phyloP scores from a whole-genome alignment of 495 filamentous ascomycete species.

The Rhizodiscina lignyota region DNA sequence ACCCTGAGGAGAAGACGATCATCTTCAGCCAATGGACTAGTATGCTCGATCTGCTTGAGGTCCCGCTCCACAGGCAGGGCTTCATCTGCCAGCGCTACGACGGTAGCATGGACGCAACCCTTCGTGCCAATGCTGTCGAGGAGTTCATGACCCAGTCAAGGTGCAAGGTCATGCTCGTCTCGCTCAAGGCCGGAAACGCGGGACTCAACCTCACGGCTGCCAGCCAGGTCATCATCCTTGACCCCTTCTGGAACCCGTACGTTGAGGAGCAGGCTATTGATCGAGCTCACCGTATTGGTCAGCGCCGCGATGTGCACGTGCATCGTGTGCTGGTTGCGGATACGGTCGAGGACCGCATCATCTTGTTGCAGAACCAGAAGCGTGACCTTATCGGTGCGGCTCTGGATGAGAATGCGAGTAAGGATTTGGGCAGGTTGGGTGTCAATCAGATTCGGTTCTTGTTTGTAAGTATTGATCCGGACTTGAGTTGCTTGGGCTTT shows the following conservation, averaged over 20 bases:
- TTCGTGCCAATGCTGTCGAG: slow-evolving; percentile 54
- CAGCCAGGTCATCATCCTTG: slow-evolving; percentile 75
- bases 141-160: slow-evolving; percentile 51
- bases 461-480: no score
- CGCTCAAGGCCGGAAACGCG: slow-evolving; percentile 79
- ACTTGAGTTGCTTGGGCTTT: no score
- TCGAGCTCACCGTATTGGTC: slow-evolving; percentile 82
- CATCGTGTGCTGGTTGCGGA: slow-evolving; percentile 61
- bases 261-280: slow-evolving; percentile 92
- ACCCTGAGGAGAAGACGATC: slow-evolving; percentile 58
- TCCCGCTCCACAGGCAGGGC: slow-evolving; percentile 52
- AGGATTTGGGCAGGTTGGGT: slow-evolving; percentile 44
- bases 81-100: slow-evolving; percentile 68
- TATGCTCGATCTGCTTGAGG: slow-evolving; percentile 78
- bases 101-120: slow-evolving; percentile 55
- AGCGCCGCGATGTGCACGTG: slow-evolving; percentile 55
- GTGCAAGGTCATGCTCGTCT: slow-evolving; percentile 69
- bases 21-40: slow-evolving; percentile 90
- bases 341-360: slow-evolving; percentile 84
- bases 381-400: slow-evolving; percentile 60
- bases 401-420: slow-evolving; percentile 61
- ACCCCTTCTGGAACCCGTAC: slow-evolving; percentile 95
- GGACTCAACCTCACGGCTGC: slow-evolving; percentile 83
- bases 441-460: slow-evolving; percentile 34
- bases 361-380: slow-evolving; percentile 75